Evolutionary conservation across 352 stramenopile genomes (phyloP).

Genomic region (Globisporangium radiosum): DNA sequence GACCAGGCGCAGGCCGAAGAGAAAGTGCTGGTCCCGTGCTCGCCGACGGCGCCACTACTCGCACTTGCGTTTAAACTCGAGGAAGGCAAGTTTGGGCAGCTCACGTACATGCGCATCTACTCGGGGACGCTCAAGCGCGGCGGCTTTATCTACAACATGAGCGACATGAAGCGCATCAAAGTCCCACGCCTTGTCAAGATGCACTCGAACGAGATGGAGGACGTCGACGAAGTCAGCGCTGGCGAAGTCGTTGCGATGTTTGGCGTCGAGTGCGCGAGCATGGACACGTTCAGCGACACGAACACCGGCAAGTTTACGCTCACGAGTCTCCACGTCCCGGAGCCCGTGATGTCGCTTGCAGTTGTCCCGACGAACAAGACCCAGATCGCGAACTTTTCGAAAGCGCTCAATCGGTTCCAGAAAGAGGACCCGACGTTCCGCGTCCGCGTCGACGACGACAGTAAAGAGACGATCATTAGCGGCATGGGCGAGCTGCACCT

Average conservation of each 20-base stretch:
- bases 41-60: constrained; percentile 88
- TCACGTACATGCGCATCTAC: constrained; percentile 98
- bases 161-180: constrained; percentile 92
- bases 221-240: constrained; percentile 92
- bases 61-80: constrained; percentile 99
- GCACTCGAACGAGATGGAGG: constrained; percentile 99
- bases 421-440: constrained; percentile 98
- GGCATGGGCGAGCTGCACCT: constrained; percentile 99
- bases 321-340: constrained; percentile 97
- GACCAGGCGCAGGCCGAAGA: constrained; percentile 92
- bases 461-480: constrained; percentile 98
- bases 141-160: constrained; percentile 87
- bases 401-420: constrained; percentile 94
- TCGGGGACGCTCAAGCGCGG: constrained; percentile 80
- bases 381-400: constrained; percentile 95
- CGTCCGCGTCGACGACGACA: constrained; percentile 94
- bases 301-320: constrained; percentile 90
- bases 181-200: constrained; percentile 97
- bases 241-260: constrained; percentile 99
- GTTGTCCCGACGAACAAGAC: constrained; percentile 94
- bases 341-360: constrained; percentile 97
- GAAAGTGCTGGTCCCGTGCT: constrained; percentile 82
- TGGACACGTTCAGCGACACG: constrained; percentile 96
- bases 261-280: constrained; percentile 97
- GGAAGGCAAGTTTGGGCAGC: constrained; percentile 97